Base-by-base conservation (phyloP, 169 alveolate genomes). In the Neospora caninum region DNA sequence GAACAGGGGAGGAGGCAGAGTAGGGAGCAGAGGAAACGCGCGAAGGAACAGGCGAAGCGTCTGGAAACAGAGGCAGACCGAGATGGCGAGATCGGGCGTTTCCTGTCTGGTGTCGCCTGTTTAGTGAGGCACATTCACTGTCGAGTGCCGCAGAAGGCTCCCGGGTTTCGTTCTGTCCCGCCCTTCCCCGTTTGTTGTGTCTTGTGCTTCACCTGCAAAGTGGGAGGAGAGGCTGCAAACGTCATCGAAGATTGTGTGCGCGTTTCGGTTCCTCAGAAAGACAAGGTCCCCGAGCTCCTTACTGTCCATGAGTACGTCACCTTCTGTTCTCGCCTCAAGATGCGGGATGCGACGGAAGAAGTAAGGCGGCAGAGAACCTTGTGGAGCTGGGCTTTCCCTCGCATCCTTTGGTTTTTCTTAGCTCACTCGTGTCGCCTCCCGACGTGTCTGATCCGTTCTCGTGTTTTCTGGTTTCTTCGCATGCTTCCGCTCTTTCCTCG, bases 331-430 rank as follows among this genome's bases (percentile, higher is more conserved):
- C 70, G 80, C 4, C 86, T 92, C 69, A 82, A 84, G 84, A 82
- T 92, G 73, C 42, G 39, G 96, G 98, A 82, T n/a, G 86, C 36
- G 34, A 64, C 83, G 38, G 93, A 67, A 73, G 87, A 18, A 88
- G 96, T 91, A 34, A 43, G 84, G 58, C 58, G 58, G 58, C 58
- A 49, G 58, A 49, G n/a, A n/a, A 80, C 6, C 29, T 80, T 49
- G 31, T n/a, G 80, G 41, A 39, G 36, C 88, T 80, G 13, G 39
- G 34, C 13, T n/a, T 34, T 73, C 29, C 29, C 86, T n/a, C 22
- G 13, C 86, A 18, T 73, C 29, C 86, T 73, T n/a, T 34, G 29
- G 4, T 80, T 80, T 41, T 80, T 80, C 49, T 2, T n/a, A n/a
- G n/a, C n/a, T n/a, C n/a, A n/a, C n/a, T 18, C 31, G 53, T 53